Conservation (phyloP, 768 basidiomycete species). For the Coprinopsis cinerea region DNA sequence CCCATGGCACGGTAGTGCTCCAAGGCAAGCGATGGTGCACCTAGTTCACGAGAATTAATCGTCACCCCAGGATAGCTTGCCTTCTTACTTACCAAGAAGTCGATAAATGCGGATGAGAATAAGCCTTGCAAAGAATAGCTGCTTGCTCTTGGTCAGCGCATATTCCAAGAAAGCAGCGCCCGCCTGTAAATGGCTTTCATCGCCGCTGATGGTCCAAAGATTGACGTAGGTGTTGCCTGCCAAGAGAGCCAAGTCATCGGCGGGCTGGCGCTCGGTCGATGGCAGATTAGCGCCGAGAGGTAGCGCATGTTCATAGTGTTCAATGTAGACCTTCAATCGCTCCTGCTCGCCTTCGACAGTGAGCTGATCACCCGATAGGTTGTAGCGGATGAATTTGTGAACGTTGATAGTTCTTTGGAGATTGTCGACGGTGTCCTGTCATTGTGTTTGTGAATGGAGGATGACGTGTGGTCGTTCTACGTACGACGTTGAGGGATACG, state of each 20-base stretch:
- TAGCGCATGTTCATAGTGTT: constrained; percentile 62
- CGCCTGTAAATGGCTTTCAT: constrained; percentile 55
- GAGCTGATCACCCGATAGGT: constrained; percentile 42
- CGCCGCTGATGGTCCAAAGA: constrained; percentile 51
- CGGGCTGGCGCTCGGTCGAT: constrained; percentile 77
- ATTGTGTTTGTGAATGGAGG: too few relatives aligned
- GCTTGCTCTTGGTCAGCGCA: constrained; percentile 64
- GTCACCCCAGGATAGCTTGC: neutral
- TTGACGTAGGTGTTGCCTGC: constrained; percentile 63
- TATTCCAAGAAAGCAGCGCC: constrained; percentile 68
- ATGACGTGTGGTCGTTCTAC: too few relatives aligned
- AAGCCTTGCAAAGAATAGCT: constrained; percentile 73
- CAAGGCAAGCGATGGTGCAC: constrained; percentile 64
- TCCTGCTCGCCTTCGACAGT: constrained; percentile 51
- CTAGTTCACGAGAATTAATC: constrained; percentile 30
- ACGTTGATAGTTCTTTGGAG: constrained; percentile 69
- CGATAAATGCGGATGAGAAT: constrained; percentile 79
- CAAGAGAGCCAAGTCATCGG: constrained; percentile 78
- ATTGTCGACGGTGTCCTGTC: constrained; percentile 44
- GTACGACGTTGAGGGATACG: constrained; percentile 44
- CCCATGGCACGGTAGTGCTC: constrained; percentile 77
- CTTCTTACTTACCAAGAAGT: constrained; percentile 52
- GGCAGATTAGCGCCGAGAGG: constrained; percentile 61
- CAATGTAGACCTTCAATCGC: constrained; percentile 46
- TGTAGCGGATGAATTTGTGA: constrained; percentile 67